These are phyloP conservation scores for Solanum sparsipilum DNA, from an alignment of 257 asterid species.

Conservation along the genomic window DNA sequence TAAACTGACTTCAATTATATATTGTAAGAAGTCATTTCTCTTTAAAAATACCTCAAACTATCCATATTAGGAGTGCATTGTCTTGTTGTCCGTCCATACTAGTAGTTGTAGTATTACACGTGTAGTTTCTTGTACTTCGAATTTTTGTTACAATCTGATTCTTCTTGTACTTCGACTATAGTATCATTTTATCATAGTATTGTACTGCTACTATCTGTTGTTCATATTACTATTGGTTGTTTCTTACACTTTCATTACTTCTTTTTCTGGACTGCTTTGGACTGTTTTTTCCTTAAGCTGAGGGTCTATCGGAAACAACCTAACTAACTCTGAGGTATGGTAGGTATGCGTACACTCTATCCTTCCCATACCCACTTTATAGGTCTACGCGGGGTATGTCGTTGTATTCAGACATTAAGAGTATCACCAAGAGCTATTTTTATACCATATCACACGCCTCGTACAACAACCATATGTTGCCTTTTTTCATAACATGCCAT, in stretches of 20 bases:
- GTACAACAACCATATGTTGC: not conserved
- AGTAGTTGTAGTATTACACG: not conserved
- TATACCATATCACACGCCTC: not conserved
- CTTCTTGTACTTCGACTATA: not conserved
- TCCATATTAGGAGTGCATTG: not conserved
- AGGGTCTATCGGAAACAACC: not conserved
- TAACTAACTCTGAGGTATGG: not conserved
- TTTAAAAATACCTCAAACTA: not conserved
- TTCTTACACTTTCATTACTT: not conserved
- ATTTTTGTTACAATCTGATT: not conserved
- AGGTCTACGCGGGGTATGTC: not conserved
- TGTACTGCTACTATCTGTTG: not conserved
- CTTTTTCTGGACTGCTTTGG: not conserved
- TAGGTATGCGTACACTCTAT: not conserved
- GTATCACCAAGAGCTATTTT: not conserved
- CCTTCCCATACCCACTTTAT: not conserved
- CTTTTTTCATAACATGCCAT: not conserved
- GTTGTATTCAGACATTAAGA: not conserved
- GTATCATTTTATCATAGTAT: not conserved
- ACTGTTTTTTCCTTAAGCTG: not conserved
- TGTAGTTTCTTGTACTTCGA: not conserved
- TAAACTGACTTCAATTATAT: not conserved
- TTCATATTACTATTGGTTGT: not conserved
- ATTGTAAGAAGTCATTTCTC: not conserved
- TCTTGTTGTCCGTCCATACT: not conserved